These are phyloP conservation scores for Prunus davidiana DNA, from an alignment of 306 rosid species.

Conservation along the genomic window DNA sequence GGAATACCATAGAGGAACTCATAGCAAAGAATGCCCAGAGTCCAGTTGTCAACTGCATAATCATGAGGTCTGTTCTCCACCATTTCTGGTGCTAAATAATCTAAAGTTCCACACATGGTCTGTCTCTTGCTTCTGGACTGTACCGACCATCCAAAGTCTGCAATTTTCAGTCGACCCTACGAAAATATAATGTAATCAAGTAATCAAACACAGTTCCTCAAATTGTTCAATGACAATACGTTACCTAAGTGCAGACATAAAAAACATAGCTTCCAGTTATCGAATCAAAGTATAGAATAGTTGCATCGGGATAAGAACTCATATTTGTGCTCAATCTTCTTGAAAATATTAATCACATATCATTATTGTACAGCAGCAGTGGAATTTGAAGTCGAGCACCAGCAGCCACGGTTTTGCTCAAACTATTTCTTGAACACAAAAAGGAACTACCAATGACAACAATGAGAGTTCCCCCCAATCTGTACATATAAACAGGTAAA, in stretches of 20 bases:
- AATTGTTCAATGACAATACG: neutral
- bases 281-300: neutral
- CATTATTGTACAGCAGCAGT: neutral
- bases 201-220: neutral
- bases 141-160: conserved; percentile 95
- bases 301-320: neutral
- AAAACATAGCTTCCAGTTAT: neutral
- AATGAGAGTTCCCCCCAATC: neutral
- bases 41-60: conserved; percentile 87
- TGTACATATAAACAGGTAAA: neutral
- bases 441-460: neutral
- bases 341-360: neutral
- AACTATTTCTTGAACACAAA: neutral
- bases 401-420: neutral
- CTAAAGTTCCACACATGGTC: conserved; percentile 95
- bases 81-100: conserved; percentile 92
- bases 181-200: neutral
- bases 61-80: conserved; percentile 86
- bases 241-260: neutral
- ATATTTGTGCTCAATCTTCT: neutral
- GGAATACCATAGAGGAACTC: conserved; percentile 87
- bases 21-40: conserved; percentile 79
- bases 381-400: neutral
- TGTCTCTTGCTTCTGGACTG: conserved; percentile 72
- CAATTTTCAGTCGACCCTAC: conserved; percentile 88